A percentile compares a stretch with the other conserved stretches of the same genome.
phyloP scores from a whole-genome alignment of 2,329 filamentous ascomycete species.

The Waltergamsia citrina region DNA sequence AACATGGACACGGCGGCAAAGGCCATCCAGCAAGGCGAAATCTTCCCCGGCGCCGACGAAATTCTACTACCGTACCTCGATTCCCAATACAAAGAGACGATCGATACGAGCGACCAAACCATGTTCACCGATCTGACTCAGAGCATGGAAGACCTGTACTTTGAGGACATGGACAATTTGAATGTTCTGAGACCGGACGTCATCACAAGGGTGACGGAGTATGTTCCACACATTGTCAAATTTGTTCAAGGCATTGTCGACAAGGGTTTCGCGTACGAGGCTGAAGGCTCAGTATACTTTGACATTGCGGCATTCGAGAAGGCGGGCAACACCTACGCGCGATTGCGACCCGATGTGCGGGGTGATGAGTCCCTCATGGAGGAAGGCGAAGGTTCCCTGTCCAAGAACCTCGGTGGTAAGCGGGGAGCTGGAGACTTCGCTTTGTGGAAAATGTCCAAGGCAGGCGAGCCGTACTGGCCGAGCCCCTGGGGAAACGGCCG shows the following conservation, averaged over 20 bases:
- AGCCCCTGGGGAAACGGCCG: conserved; percentile 81
- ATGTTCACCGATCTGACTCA: conserved; percentile 84
- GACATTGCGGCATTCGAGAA: conserved; percentile 82
- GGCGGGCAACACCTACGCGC: conserved; percentile 75
- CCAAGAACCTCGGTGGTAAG: conserved; percentile 55
- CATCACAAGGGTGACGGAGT: conserved; percentile 86
- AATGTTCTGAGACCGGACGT: conserved; percentile 79
- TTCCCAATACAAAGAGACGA: conserved; percentile 50
- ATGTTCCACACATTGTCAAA: conserved; percentile 74
- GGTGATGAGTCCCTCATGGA: conserved; percentile 76
- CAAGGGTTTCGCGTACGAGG: conserved; percentile 78
- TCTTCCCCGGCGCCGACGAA: conserved; percentile 49
- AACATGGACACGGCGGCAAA: conserved; percentile 43
- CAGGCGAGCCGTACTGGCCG: conserved; percentile 84
- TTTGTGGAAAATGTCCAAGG: conserved; percentile 86
- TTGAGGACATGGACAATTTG: conserved; percentile 75
- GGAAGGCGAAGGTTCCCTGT: conserved; percentile 81
- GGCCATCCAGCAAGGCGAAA: conserved; percentile 35
- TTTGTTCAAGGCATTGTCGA: conserved; percentile 77
- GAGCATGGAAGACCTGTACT: conserved; percentile 80
- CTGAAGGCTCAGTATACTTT: conserved; percentile 86
- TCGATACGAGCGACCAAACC: conserved; percentile 51
- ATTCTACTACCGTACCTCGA: conserved; percentile 81
- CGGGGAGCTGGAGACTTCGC: conserved; percentile 77
- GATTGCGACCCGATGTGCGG: conserved; percentile 75